Conservation (phyloP, 2,329 filamentous ascomycete species). For the Akanthomyces lecanii region DNA sequence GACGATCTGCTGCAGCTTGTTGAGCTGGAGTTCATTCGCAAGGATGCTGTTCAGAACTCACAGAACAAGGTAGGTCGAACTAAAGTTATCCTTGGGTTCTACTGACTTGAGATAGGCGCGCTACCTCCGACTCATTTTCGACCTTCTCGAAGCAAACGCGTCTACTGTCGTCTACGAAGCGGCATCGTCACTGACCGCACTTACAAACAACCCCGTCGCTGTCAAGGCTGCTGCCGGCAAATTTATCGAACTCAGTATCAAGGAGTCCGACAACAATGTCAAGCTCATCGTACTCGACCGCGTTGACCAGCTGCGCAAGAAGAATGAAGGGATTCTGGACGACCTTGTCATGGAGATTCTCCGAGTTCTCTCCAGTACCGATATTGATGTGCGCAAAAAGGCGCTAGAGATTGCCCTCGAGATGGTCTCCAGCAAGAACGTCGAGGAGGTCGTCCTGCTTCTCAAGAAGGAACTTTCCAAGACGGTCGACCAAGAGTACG, state of each 20-base stretch:
- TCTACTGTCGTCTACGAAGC: constrained; percentile 98
- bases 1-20: constrained; percentile 91
- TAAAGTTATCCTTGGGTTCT: neutral
- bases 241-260: constrained; percentile 95
- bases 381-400: constrained; percentile 93
- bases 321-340: constrained; percentile 87
- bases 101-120: constrained; percentile 54
- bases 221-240: constrained; percentile 95
- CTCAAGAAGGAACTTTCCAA: constrained; percentile 97
- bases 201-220: constrained; percentile 94
- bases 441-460: constrained; percentile 92
- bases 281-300: constrained; percentile 97
- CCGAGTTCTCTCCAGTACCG: constrained; percentile 87
- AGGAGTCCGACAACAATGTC: constrained; percentile 98
- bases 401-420: constrained; percentile 86
- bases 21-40: constrained; percentile 95
- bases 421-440: constrained; percentile 98
- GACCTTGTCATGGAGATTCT: constrained; percentile 97
- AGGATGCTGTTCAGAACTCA: constrained; percentile 90
- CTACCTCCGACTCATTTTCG: constrained; percentile 92
- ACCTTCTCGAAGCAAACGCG: constrained; percentile 85
- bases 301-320: constrained; percentile 79
- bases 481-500: constrained; percentile 97
- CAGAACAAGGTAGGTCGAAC: constrained; percentile 75
- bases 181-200: constrained; percentile 85